Conservation (phyloP, 352 stramenopile species). For the Pilasporangium apinafurcum region DNA sequence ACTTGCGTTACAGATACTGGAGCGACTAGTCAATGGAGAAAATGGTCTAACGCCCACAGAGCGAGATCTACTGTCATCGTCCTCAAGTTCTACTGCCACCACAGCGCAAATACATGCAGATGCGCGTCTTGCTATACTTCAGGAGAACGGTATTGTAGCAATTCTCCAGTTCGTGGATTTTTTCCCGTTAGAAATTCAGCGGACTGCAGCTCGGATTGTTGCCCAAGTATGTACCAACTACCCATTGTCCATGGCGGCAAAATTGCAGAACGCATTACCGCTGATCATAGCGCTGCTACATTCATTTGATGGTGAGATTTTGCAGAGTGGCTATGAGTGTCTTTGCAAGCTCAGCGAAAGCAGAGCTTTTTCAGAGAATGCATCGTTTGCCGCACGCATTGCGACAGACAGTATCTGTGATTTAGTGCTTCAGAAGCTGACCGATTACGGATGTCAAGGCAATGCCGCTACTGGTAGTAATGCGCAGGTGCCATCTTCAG, state of each 20-base stretch:
- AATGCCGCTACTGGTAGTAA: neutral
- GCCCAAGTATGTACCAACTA: constrained; percentile 45
- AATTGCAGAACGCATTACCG: constrained; percentile 31
- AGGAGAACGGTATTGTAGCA: constrained; percentile 58
- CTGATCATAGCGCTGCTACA: constrained; percentile 39
- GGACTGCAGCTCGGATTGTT: constrained; percentile 45
- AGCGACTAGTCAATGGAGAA: constrained; percentile 39
- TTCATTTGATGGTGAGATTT: constrained; percentile 48
- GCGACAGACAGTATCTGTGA: constrained; percentile 34
- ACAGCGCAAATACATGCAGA: constrained; percentile 13
- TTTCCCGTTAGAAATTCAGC: constrained; percentile 72
- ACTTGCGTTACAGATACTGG: constrained; percentile 58
- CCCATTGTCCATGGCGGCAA: constrained; percentile 9
- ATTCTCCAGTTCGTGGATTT: constrained; percentile 80
- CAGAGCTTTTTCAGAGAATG: constrained; percentile 21
- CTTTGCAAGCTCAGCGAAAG: constrained; percentile 47
- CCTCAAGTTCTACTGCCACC: neutral
- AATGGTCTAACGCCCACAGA: constrained; percentile 1
- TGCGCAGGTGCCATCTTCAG: constrained; percentile 13
- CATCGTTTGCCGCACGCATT: constrained; percentile 27
- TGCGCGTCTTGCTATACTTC: constrained; percentile 35
- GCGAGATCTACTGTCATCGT: neutral
- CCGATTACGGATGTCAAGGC: constrained; percentile 19
- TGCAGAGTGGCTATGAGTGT: constrained; percentile 40
- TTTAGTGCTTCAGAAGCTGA: constrained; percentile 23